Conservation (phyloP, 2,329 filamentous ascomycete genomes). For the Calcarisporium arbuscula region DNA sequence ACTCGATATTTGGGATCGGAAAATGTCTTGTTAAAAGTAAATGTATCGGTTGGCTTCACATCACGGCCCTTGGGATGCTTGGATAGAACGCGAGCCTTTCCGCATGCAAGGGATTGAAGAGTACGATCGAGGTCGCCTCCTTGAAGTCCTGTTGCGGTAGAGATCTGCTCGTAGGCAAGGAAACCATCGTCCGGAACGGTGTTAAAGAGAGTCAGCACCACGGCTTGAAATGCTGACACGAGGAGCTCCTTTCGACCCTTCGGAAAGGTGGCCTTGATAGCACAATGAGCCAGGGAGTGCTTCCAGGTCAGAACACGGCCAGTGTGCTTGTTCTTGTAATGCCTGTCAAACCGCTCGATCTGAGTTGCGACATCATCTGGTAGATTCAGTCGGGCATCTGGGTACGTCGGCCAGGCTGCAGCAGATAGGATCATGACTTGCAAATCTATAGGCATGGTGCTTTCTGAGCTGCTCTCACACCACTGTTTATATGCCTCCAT, state of each 20-base stretch:
- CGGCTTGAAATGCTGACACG: constrained; percentile 86
- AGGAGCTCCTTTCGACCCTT: constrained; percentile 81
- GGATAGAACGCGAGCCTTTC: constrained; percentile 72
- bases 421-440: constrained; percentile 87
- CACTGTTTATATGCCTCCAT: constrained; percentile 80
- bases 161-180: constrained; percentile 70
- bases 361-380: constrained; percentile 70
- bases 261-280: constrained; percentile 73
- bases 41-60: constrained; percentile 71
- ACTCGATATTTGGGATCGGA: constrained; percentile 77
- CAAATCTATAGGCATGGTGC: constrained; percentile 51
- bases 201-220: constrained; percentile 89
- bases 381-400: constrained; percentile 64
- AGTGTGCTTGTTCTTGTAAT: constrained; percentile 86
- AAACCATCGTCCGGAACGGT: constrained; percentile 51
- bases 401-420: constrained; percentile 88
- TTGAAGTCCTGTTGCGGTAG: constrained; percentile 65
- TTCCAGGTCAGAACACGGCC: constrained; percentile 87
- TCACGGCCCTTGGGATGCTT: constrained; percentile 85
- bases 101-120: constrained; percentile 90
- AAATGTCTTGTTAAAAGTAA: constrained; percentile 74
- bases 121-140: constrained; percentile 80
- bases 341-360: constrained; percentile 72
- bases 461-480: constrained; percentile 44
- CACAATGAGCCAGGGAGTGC: constrained; percentile 84